A percentile compares a stretch with the other conserved stretches of the same genome.
phyloP scores from a whole-genome alignment of 331 rosid genomes.

The Cydonia oblonga region DNA sequence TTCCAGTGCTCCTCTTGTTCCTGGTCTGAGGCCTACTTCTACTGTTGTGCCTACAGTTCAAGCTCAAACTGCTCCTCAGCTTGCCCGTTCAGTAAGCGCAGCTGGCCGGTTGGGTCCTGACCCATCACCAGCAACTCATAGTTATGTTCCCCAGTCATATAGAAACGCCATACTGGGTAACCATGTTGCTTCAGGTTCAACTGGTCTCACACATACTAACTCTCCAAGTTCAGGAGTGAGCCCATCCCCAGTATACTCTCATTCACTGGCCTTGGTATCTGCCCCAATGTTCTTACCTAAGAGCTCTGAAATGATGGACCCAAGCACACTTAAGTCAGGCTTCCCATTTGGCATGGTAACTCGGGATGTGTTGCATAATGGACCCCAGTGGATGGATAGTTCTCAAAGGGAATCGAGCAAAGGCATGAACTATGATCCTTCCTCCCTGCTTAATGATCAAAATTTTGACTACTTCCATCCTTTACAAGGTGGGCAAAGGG shows the following conservation, averaged over 20 bases:
- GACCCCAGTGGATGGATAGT: constrained; percentile 58
- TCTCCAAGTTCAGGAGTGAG: constrained; percentile 41
- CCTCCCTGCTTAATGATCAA: constrained; percentile 40
- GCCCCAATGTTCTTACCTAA: constrained; percentile 49
- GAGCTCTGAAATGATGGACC: constrained; percentile 54
- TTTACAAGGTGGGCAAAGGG: constrained; percentile 37
- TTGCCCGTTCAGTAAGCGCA: constrained; percentile 84
- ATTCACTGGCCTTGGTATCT: constrained; percentile 50
- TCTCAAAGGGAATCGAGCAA: constrained; percentile 48
- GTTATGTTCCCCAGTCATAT: constrained; percentile 74
- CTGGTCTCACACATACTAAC: constrained; percentile 42
- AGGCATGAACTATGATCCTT: constrained; percentile 37
- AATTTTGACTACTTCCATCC: constrained; percentile 48
- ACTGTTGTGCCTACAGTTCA: constrained; percentile 67
- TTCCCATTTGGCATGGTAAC: constrained; percentile 39
- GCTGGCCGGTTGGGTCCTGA: constrained; percentile 89
- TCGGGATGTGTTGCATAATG: constrained; percentile 48
- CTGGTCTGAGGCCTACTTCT: constrained; percentile 68
- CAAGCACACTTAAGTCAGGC: constrained; percentile 31
- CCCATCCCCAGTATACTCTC: constrained; percentile 49
- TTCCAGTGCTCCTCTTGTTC: constrained; percentile 75
- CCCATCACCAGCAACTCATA: constrained; percentile 60
- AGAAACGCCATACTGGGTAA: constrained; percentile 89
- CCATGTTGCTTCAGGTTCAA: constrained; percentile 41
- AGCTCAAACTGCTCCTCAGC: constrained; percentile 62